These are phyloP conservation scores for Angomonas ambiguus DNA, from an alignment of 208 protist species.

Conservation along the genomic window DNA sequence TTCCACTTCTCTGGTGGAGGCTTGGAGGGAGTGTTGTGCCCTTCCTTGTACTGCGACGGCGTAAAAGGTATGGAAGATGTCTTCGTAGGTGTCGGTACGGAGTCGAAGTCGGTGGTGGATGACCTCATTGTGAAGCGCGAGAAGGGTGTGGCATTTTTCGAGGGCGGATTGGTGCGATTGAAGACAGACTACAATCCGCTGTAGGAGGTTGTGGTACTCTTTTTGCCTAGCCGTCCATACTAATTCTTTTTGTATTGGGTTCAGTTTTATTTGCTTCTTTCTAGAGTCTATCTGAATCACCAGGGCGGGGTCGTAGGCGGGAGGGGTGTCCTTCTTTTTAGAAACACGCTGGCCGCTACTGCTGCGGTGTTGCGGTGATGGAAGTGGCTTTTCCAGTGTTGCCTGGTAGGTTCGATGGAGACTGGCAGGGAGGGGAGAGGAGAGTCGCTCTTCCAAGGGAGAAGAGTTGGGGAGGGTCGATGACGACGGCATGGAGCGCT, in stretches of 20 bases:
- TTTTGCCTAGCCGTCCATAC: constrained; percentile 53
- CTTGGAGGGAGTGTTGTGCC: constrained; percentile 1
- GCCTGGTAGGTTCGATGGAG: neutral
- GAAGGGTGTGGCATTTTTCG: constrained; percentile 56
- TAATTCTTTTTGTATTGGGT: constrained; percentile 37
- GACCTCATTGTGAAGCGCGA: constrained; percentile 60
- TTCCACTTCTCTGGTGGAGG: neutral
- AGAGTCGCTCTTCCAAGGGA: neutral
- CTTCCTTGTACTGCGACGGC: constrained; percentile 30
- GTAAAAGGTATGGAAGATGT: constrained; percentile 72
- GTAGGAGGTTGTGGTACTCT: constrained; percentile 49
- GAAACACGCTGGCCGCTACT: constrained; percentile 3
- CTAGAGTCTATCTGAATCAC: constrained; percentile 47
- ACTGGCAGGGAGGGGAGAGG: neutral
- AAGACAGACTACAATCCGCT: constrained; percentile 49
- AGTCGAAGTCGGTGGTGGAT: constrained; percentile 56
- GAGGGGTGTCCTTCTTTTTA: neutral
- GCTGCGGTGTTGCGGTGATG: neutral
- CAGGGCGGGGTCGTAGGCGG: constrained; percentile 44
- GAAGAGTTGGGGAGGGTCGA: neutral
- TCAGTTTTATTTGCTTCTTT: constrained; percentile 36
- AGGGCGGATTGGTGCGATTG: constrained; percentile 61
- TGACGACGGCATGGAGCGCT: no score
- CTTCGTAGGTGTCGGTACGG: constrained; percentile 75
- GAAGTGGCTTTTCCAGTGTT: neutral